Evolutionary conservation across 2,329 filamentous ascomycete species (phyloP), one percentile per base, ranked within the genome.

Genomic region (Colletotrichum theobromicola): DNA sequence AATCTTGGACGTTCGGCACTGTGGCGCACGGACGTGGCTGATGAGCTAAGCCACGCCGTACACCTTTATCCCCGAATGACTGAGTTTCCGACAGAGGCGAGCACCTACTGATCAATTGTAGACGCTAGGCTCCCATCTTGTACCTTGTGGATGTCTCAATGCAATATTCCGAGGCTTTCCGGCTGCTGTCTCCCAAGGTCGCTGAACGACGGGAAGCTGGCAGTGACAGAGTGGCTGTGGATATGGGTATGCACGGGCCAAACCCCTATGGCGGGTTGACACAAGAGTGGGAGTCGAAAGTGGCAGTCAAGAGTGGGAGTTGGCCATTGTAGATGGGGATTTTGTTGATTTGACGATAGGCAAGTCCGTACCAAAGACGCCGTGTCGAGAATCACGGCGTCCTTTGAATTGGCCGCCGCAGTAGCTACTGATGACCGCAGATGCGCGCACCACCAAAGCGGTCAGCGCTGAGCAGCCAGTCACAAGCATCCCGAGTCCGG

Each of bases 11-110:
- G 72, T 75, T 63, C 55, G 32, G 42, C 2, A 9, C 26, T 72
- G 68, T 75, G 72, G 72, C 72, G 68, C 57, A 62, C 32, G 6
- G 57, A 42, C 42, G 69, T 35, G 68, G 72, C 72, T 72, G 42
- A 32, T 24, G 34, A 46, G 28, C 72, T 63, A 21, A 75, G 72
- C 69, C 63, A 72, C 57, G 10, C 2, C 24, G 13, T 9, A n/a
- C 42, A 34, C 37, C n/a, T 26, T 46, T 60, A 62, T 34, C 28
- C 34, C 68, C 46, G 61, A 50, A 42, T 6, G 24, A 28, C 24
- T 21, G 28, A 15, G 50, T 46, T 64, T 21, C 42, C 42, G 42
- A 21, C 21, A n/a, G 42, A 46, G 18, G n/a, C 30, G 7, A 9
- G 30, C 30, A 32, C 42, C n/a, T 46, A 46, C 42, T 18, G 42